Percentiles rank a stretch among this genome's conserved stretches.
These are phyloP conservation scores for Alternaria conjuncta DNA, from an alignment of 2,329 filamentous ascomycete genomes.

Conservation along the genomic window DNA sequence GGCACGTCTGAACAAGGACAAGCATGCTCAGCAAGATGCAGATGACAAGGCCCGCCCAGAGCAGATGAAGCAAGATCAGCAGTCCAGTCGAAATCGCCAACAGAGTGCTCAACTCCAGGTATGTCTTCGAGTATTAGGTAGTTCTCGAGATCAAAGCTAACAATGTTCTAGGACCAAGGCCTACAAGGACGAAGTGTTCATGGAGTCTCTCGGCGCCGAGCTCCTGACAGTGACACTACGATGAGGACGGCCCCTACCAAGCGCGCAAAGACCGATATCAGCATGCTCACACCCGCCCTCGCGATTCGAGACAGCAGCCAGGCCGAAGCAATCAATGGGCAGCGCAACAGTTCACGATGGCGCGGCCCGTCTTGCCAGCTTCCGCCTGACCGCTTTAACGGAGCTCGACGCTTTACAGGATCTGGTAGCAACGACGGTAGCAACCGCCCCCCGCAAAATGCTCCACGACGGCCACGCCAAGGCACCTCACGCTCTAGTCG, in stretches of 20 bases:
- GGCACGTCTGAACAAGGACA: neutral
- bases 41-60: neutral
- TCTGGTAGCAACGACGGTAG: neutral
- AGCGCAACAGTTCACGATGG: neutral
- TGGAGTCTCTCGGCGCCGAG: neutral
- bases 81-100: neutral
- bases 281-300: neutral
- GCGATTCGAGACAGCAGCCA: neutral
- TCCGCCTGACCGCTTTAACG: neutral
- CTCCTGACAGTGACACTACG: neutral
- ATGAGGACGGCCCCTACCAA: neutral
- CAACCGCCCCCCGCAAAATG: neutral
- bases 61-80: neutral
- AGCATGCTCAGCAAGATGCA: neutral
- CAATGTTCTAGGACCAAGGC: neutral
- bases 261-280: neutral
- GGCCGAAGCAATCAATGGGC: neutral
- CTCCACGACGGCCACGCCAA: neutral
- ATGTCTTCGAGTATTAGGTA: neutral
- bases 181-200: neutral
- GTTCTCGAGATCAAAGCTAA: neutral
- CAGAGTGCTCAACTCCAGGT: neutral
- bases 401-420: neutral
- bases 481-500: neutral
- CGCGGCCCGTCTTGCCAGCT: neutral